Evolutionary conservation across 2,329 filamentous ascomycete genomes (phyloP).

Genomic region (Neonectria faginata): DNA sequence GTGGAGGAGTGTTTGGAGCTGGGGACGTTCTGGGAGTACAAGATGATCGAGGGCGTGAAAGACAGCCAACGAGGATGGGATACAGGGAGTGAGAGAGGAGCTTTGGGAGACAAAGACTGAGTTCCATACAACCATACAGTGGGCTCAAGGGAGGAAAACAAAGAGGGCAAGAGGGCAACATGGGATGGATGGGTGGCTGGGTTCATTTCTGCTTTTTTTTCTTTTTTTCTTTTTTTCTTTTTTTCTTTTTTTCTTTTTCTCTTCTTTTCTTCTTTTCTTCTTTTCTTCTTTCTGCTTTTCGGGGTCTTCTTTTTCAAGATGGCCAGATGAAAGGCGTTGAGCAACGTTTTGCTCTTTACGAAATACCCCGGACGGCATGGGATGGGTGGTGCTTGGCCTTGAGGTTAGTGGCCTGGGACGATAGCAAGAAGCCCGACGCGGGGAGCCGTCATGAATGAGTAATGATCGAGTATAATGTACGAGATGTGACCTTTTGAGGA

Average conservation of each 20-base stretch:
- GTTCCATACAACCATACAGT: background rate
- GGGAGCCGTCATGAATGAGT: slow-evolving; percentile 2
- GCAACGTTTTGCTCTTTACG: background rate
- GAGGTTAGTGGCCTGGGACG: background rate
- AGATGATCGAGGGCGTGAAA: slow-evolving; percentile 67
- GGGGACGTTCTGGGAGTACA: slow-evolving; percentile 70
- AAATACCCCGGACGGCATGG: slow-evolving; percentile 19
- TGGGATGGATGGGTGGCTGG: slow-evolving; percentile 5
- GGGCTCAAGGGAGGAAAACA: background rate
- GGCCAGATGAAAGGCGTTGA: slow-evolving; percentile 9
- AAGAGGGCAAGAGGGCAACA: background rate
- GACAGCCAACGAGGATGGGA: slow-evolving; percentile 28
- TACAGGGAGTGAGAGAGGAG: background rate
- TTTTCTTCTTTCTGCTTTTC: background rate
- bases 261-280: background rate
- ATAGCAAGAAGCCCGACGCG: background rate
- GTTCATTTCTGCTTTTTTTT: background rate
- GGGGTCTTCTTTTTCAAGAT: background rate
- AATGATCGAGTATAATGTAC: background rate
- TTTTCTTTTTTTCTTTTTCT: background rate
- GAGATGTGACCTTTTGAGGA: background rate
- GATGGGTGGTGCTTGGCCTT: background rate
- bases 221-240: background rate
- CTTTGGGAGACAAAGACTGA: background rate
- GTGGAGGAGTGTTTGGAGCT: slow-evolving; percentile 66